Base-by-base conservation (phyloP, 169 alveolate species). In the Plasmodium coatneyi region DNA sequence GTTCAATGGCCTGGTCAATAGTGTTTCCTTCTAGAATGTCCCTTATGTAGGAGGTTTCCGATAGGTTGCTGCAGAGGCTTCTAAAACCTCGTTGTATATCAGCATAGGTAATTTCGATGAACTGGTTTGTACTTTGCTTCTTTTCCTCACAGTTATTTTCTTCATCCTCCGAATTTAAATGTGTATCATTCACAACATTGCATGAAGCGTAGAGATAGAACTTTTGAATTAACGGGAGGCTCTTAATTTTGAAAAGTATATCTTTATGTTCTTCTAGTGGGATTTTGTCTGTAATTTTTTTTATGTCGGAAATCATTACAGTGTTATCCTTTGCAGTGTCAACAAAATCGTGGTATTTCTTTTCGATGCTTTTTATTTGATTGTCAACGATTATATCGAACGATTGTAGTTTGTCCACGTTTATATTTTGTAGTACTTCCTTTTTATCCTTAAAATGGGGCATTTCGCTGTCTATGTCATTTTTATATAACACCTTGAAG, bases 231-330 rank as follows among this genome's bases (percentile, higher is more conserved):
- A 86, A 86, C 3, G 93, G 93, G 16, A 86, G 43, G 46, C 93
- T 86, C 30, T 86, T 72, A 46, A 86, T 86, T 86, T 86, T 86
- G 19, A 76, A 74, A 25, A 86, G 79, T 10, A 86, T 86, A 74
- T 86, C 93, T 76, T 86, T 86, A 76, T 86, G 93, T 76, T 86
- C 93, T 66, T 86, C 93, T 25, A 86, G 54, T 0, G 93, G 93
- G 1, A 86, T 86, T 86, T 86, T 86, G 30, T 86, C 93, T 1
- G 93, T 86, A 76, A 86, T 78, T 54, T 86, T 86, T 86, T 86
- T 86, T 74, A 86, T 86, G 70, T 86, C 93, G n/a, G 93, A 52
- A 30, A 86, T 86, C 80, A 86, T 76, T 49, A 86, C 93, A 49
- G 93, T 19, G 71, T 86, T 86, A 54, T 39, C 34, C 32, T 74